A percentile compares a stretch with the other conserved stretches of the same genome.
phyloP scores from a whole-genome alignment of 345 rosid genomes.

The Durio zibethinus region DNA sequence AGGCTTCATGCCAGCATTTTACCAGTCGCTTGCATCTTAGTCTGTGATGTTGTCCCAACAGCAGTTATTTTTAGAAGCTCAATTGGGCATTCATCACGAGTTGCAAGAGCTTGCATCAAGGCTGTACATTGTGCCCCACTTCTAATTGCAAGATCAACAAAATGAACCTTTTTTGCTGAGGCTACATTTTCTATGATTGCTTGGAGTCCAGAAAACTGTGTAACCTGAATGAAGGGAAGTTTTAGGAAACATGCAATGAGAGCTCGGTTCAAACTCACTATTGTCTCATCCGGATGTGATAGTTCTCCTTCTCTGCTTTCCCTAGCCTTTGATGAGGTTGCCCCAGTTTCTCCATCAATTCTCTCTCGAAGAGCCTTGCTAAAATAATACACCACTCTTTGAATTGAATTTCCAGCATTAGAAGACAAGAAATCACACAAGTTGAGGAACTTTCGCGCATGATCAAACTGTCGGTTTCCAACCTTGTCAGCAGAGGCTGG shows the following conservation, averaged over 20 bases:
- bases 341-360: conserved; percentile 24
- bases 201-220: conserved; percentile 30
- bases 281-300: neutral
- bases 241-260: neutral
- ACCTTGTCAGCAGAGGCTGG: conserved; percentile 36
- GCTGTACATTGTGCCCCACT: neutral
- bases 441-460: conserved; percentile 20
- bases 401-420: neutral
- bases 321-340: neutral
- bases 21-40: neutral
- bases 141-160: conserved; percentile 34
- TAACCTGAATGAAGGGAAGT: conserved; percentile 29
- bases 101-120: conserved; percentile 12
- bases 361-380: conserved; percentile 1
- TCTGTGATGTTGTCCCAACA: neutral
- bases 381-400: neutral
- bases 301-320: neutral
- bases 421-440: conserved; percentile 24
- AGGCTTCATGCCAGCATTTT: conserved; percentile 9
- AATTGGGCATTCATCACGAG: neutral
- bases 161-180: conserved; percentile 28
- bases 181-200: conserved; percentile 29
- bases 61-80: conserved; percentile 17
- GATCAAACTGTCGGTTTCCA: conserved; percentile 19
- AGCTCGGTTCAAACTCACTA: neutral